These are phyloP conservation scores for Tinospora cordifolia DNA, from an alignment of 164 flowering plant species.

Conservation along the genomic window DNA sequence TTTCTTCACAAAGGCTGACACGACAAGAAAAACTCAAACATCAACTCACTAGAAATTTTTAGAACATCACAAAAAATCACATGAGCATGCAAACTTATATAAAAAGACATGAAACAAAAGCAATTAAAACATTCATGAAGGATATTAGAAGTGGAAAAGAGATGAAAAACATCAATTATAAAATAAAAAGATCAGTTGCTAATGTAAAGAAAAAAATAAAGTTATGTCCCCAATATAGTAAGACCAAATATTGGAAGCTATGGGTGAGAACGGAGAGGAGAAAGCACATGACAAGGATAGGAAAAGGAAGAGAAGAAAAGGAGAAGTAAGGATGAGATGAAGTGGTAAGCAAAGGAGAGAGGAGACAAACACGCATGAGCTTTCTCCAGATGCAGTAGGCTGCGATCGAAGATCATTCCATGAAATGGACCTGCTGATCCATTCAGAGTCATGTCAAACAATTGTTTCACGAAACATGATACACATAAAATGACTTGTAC, in stretches of 20 bases:
- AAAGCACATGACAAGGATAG: conserved; percentile 31
- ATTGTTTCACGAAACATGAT: conserved; percentile 35
- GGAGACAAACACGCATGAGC: conserved; percentile 95
- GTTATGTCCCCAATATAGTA: conserved; percentile 6
- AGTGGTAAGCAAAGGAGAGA: conserved; percentile 80
- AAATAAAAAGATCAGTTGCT: not conserved
- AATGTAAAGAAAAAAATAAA: conserved; percentile 2
- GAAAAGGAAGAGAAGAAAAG: conserved; percentile 35
- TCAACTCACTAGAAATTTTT: not conserved
- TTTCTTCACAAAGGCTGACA: not conserved
- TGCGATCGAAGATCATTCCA: conserved; percentile 84
- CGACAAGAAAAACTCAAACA: not conserved
- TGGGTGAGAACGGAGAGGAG: conserved; percentile 24
- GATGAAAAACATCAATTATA: not conserved
- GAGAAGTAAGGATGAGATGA: conserved; percentile 55
- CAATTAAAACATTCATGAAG: not conserved
- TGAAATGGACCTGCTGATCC: conserved; percentile 97
- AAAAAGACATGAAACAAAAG: not conserved
- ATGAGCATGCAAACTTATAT: not conserved
- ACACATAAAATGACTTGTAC: conserved; percentile 19
- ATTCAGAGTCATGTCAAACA: conserved; percentile 80
- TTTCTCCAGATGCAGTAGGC: conserved; percentile 92
- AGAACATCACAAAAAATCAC: not conserved
- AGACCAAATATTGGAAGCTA: conserved; percentile 9
- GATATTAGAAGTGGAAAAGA: not conserved